Percentiles rank a stretch among this genome's conserved stretches.
Conservation (phyloP, 768 basidiomycete genomes). For the Russula compacta region DNA sequence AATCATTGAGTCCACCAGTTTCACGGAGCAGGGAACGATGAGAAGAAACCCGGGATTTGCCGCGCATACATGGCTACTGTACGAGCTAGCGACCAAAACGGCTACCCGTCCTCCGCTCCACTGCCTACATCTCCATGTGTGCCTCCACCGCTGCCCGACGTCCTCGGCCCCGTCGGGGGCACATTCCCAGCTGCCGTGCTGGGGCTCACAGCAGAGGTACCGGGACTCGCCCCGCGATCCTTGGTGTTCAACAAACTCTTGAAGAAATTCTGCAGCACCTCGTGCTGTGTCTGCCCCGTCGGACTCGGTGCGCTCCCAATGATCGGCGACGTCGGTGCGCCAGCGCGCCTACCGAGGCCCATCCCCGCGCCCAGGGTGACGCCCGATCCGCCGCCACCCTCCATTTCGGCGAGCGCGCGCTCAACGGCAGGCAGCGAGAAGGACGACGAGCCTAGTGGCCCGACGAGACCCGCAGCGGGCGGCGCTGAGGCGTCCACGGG, state of each 20-base stretch:
- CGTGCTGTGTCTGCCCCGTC: conserved; percentile 58
- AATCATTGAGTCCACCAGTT: conserved; percentile 53
- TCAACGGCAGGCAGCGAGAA: conserved; percentile 84
- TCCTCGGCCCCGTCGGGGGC: conserved; percentile 3
- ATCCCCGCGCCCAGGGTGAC: conserved; percentile 17
- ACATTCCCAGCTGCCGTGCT: conserved; percentile 20
- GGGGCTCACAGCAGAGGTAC: conserved; percentile 28
- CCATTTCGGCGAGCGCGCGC: conserved; percentile 83
- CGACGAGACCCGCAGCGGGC: conserved; percentile 71
- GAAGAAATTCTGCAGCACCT: conserved; percentile 84
- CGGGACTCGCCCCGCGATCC: conserved; percentile 38
- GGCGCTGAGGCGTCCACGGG: conserved; percentile 50
- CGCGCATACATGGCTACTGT: too few relatives aligned
- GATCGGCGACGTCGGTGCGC: conserved; percentile 26
- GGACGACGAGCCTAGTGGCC: conserved; percentile 82
- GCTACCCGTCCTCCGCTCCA: conserved; percentile 1
- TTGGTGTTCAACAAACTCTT: conserved; percentile 67
- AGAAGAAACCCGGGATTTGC: background rate
- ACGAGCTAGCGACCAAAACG: too few relatives aligned
- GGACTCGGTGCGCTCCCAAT: conserved; percentile 33
- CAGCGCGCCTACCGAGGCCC: conserved; percentile 11
- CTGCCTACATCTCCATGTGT: conserved; percentile 1
- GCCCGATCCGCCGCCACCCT: conserved; percentile 37
- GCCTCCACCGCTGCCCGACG: background rate
- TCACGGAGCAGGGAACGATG: too few relatives aligned